A percentile compares a stretch with the other conserved stretches of the same genome.
These are phyloP conservation scores for Gentiana straminea DNA, from an alignment of 257 asterid genomes.

Conservation along the genomic window DNA sequence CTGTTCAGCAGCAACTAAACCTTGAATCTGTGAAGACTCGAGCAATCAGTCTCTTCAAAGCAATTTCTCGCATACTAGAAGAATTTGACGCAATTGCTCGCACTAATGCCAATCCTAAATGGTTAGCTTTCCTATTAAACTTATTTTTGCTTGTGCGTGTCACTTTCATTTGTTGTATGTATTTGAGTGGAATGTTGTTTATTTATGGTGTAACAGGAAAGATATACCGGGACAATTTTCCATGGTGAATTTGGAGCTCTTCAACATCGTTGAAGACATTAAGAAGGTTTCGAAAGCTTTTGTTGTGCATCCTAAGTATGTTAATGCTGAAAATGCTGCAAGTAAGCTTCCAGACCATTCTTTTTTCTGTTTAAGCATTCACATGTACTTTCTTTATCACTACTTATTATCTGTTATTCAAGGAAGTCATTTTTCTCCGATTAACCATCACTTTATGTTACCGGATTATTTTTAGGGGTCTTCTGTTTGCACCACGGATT, in stretches of 20 bases:
- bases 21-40: slow-evolving; percentile 93
- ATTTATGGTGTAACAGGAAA: slow-evolving; percentile 43
- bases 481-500: too few relatives aligned
- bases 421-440: too few relatives aligned
- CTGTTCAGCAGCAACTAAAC: slow-evolving; percentile 88
- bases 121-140: slow-evolving; percentile 26
- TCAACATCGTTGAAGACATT: slow-evolving; percentile 81
- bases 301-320: slow-evolving; percentile 91
- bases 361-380: too few relatives aligned
- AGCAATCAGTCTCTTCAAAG: slow-evolving; percentile 78
- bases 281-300: slow-evolving; percentile 94
- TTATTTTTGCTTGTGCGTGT: not conserved
- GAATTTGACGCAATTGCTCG: slow-evolving; percentile 71
- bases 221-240: slow-evolving; percentile 84
- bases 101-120: slow-evolving; percentile 64
- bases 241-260: slow-evolving; percentile 94
- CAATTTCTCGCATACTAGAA: slow-evolving; percentile 90
- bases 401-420: too few relatives aligned
- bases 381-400: not conserved
- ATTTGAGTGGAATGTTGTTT: not conserved
- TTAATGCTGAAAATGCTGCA: slow-evolving; percentile 87
- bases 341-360: slow-evolving; percentile 30
- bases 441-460: too few relatives aligned
- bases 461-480: too few relatives aligned
- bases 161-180: not conserved